Base-by-base conservation (phyloP, 192 early-diverging fungal species). In the Gamsiella multidivaricata region DNA sequence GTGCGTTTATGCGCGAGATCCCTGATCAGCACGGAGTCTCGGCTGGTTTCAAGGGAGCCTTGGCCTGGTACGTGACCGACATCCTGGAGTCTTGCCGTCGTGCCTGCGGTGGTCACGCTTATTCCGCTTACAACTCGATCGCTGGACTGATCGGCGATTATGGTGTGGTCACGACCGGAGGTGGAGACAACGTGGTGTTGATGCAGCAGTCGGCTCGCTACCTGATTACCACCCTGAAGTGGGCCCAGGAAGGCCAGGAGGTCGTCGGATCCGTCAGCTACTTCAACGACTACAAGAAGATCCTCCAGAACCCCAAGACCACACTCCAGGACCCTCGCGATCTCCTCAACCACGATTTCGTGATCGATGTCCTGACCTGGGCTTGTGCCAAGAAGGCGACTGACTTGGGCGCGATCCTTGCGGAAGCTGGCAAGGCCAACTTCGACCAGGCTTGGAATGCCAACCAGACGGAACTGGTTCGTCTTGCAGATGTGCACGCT, bases 81-180 rank as follows among this genome's bases (percentile, higher is more conserved):
- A 64, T 86, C 10, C 60, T 89, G 8, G 88, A 89, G 51, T 66
- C 54, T 7, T 82, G 80, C 53, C 80, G 88, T 62, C 74, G 88
- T 61, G 73, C 82, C 53, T 81, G 83, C 55, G 89, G 89, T 71
- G 89, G 89, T 26, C 88, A 91, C 53, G 89, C 89, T 7, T 91
- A 89, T 71, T 89, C 87, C 34, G 37, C 83, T 29, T 91, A 91
- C 80, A 91, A 91, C 69, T 84, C 82, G 37, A 90, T 91, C 53
- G 85, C 82, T 12, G 81, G 69, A n/a, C 64, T 84, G 41, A 89
- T 87, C 49, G 84, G 72, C 15, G 88, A 88, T 41, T 91, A 80
- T 73, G 88, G 88, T 39, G 88, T 90, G 20, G 80, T 87, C 41
- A 91, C 89, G 0, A 91, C 89, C 29, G 82, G 83, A 59, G 81